Conservation (phyloP, 2,329 filamentous ascomycete genomes). For the Orbilia javanica region DNA sequence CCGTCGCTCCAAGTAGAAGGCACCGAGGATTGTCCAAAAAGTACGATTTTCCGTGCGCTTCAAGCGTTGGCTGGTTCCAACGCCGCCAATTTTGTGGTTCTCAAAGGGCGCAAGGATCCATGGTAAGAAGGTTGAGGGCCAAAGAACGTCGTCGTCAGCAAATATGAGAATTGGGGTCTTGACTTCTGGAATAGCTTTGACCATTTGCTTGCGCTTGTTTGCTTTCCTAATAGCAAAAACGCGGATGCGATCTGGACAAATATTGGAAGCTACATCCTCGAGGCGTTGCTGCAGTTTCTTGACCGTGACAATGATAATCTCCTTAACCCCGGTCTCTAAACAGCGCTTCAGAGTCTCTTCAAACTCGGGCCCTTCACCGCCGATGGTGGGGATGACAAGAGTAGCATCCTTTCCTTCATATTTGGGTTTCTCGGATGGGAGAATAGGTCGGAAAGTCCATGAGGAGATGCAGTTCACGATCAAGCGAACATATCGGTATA, state of each 20-base stretch:
- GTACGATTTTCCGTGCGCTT: constrained; percentile 75
- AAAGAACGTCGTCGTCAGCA: constrained; percentile 95
- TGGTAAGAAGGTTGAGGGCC: constrained; percentile 84
- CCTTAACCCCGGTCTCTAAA: constrained; percentile 75
- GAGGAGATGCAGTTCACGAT: constrained; percentile 87
- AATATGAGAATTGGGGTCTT: constrained; percentile 87
- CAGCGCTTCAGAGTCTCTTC: constrained; percentile 84
- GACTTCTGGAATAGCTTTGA: constrained; percentile 87
- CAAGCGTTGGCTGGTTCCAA: constrained; percentile 90
- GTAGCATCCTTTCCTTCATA: constrained; percentile 82
- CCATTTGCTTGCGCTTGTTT: constrained; percentile 95
- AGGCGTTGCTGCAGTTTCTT: constrained; percentile 80
- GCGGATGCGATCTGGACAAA: constrained; percentile 74
- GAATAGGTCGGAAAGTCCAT: constrained; percentile 87
- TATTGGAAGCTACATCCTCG: constrained; percentile 74
- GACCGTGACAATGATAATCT: constrained; percentile 88
- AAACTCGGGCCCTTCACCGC: constrained; percentile 85
- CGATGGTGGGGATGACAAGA: constrained; percentile 92
- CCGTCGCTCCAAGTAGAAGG: constrained; percentile 89
- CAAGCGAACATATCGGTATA: constrained; percentile 88
- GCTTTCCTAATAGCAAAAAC: constrained; percentile 84
- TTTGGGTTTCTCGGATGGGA: constrained; percentile 82
- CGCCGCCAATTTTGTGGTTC: constrained; percentile 83
- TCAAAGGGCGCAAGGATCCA: constrained; percentile 97
- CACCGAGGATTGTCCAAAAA: constrained; percentile 89